These are phyloP conservation scores for Ascocoryne sarcoides DNA, from an alignment of 2,329 filamentous ascomycete species.

Conservation along the genomic window DNA sequence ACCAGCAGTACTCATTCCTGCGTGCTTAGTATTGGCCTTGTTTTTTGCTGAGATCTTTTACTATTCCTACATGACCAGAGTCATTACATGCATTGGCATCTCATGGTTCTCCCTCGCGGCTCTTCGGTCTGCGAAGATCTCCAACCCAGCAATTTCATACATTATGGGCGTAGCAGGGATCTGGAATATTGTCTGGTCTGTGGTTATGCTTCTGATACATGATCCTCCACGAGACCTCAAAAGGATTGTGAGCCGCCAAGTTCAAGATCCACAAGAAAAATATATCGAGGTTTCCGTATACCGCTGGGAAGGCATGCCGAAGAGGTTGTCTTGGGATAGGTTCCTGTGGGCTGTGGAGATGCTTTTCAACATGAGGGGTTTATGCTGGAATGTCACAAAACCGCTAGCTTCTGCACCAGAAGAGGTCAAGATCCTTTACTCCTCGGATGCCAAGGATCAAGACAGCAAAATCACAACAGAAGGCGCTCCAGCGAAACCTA, in stretches of 20 bases:
- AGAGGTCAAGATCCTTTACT: slow-evolving; percentile 3
- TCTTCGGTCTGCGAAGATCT: not conserved
- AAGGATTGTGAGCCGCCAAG: slow-evolving; percentile 1
- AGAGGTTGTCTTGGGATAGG: not conserved
- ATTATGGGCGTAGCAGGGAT: slow-evolving; percentile 1
- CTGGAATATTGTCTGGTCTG: slow-evolving; percentile 2
- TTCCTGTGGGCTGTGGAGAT: slow-evolving; percentile 4
- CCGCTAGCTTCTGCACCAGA: slow-evolving; percentile 1
- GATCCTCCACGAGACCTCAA: slow-evolving; percentile 4
- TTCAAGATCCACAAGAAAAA: not conserved
- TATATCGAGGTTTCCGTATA: not conserved
- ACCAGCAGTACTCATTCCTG: too few species aligned
- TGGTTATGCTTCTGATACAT: slow-evolving; percentile 2
- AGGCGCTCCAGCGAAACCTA: not conserved
- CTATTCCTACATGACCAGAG: not conserved
- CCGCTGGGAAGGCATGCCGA: slow-evolving; percentile 7
- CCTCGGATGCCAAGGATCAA: not conserved
- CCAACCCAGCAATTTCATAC: not conserved
- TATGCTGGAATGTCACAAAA: slow-evolving; percentile 6
- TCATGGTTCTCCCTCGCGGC: not conserved
- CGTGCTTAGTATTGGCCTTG: too few species aligned
- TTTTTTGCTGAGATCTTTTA: not conserved
- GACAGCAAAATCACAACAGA: not conserved
- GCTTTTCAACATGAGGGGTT: slow-evolving; percentile 2
- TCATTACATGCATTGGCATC: not conserved